Conservation (phyloP, 2,329 filamentous ascomycete genomes). For the Diaporthe sp. region DNA sequence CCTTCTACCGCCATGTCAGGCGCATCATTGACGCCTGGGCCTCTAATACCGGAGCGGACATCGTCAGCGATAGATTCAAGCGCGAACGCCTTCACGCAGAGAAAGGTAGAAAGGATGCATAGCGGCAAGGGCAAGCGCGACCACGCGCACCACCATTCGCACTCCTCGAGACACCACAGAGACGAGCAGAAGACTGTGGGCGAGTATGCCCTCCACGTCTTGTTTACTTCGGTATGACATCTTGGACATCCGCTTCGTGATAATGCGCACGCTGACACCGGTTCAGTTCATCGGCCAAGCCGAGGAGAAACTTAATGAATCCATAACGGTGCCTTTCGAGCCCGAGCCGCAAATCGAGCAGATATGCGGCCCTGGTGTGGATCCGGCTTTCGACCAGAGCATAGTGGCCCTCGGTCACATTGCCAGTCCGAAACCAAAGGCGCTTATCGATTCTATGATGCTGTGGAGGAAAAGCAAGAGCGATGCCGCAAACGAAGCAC, state of each 20-base stretch:
- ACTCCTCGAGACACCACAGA: slow-evolving; percentile 78
- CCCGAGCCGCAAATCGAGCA: slow-evolving; percentile 86
- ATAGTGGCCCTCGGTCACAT: slow-evolving; percentile 95
- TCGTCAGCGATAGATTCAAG: slow-evolving; percentile 59
- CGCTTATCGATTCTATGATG: slow-evolving; percentile 97
- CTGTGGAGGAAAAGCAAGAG: slow-evolving; percentile 97
- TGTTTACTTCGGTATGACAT: slow-evolving; percentile 85
- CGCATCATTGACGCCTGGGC: slow-evolving; percentile 39
- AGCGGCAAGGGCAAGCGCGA: slow-evolving; percentile 76
- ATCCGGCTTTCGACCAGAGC: slow-evolving; percentile 91
- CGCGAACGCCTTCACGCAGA: slow-evolving; percentile 56
- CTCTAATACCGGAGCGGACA: slow-evolving; percentile 54
- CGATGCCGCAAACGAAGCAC: slow-evolving; percentile 81
- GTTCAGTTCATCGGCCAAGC: slow-evolving; percentile 88
- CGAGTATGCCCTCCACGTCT: slow-evolving; percentile 95
- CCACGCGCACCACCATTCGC: slow-evolving; percentile 79
- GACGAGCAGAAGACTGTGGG: slow-evolving; percentile 93
- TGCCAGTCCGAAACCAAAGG: slow-evolving; percentile 91
- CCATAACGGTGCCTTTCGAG: slow-evolving; percentile 82
- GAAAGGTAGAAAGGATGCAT: slow-evolving; percentile 69
- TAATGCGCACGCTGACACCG: slow-evolving; percentile 44
- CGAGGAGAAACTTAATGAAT: slow-evolving; percentile 95
- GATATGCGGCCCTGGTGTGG: slow-evolving; percentile 90
- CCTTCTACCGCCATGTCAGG: slow-evolving; percentile 62
- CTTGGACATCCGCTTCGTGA: slow-evolving; percentile 4